Percentiles rank a stretch among this genome's conserved stretches.
phyloP scores from a whole-genome alignment of 2,329 filamentous ascomycete genomes.

The Alternaria hordeiaustralica region DNA sequence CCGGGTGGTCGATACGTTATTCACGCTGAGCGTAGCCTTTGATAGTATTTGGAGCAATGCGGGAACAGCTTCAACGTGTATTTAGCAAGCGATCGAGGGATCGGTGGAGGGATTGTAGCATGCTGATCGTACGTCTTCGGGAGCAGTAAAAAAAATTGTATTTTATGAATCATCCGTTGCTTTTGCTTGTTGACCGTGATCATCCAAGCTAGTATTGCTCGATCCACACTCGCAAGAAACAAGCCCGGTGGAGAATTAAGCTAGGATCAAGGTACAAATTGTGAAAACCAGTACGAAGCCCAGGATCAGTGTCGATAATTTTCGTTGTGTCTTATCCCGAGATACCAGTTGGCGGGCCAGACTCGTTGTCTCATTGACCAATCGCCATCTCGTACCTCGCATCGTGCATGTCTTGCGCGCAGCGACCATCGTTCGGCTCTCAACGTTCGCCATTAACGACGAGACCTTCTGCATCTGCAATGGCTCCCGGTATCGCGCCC shows the following conservation, averaged over 20 bases:
- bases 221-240: neutral
- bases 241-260: neutral
- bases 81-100: constrained; percentile 2
- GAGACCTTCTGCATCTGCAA: constrained; percentile 27
- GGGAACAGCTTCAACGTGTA: constrained; percentile 2
- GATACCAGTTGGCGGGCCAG: neutral
- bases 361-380: constrained; percentile 9
- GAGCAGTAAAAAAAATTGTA: neutral
- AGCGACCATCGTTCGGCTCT: constrained; percentile 6
- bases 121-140: neutral
- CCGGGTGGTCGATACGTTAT: neutral
- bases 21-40: constrained; percentile 23
- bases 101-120: neutral
- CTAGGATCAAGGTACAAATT: neutral
- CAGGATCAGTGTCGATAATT: neutral
- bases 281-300: neutral
- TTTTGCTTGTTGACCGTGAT: neutral
- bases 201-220: neutral
- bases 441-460: constrained; percentile 15
- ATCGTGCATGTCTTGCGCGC: constrained; percentile 23
- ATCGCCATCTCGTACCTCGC: constrained; percentile 16
- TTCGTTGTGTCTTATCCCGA: neutral
- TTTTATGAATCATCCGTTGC: neutral
- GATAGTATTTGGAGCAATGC: constrained; percentile 7
- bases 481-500: constrained; percentile 16